These are phyloP conservation scores for Candida ponderosae DNA, from an alignment of 805 yeast genomes.

Conservation along the genomic window DNA sequence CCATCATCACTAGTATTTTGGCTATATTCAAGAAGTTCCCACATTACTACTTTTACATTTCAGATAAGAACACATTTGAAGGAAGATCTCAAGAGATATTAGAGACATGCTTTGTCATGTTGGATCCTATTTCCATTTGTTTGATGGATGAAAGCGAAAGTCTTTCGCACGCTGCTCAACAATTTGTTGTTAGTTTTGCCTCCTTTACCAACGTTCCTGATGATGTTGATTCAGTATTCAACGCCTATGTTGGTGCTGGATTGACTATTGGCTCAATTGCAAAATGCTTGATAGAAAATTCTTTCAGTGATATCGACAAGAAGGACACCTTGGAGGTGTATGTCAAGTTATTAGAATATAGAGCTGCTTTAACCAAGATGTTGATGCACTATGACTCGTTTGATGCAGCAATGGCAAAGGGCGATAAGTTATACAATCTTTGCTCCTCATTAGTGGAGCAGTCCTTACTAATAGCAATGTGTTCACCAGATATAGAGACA, in stretches of 20 bases:
- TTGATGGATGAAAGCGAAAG: constrained; percentile 27
- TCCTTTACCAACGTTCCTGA: constrained; percentile 21
- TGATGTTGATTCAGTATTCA: constrained; percentile 21
- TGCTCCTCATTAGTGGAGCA: constrained; percentile 39
- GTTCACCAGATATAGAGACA: constrained; percentile 42
- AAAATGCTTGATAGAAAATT: constrained; percentile 23
- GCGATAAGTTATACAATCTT: constrained; percentile 21
- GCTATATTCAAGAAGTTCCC: constrained; percentile 26
- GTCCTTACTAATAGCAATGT: constrained; percentile 40
- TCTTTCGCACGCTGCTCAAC: constrained; percentile 26
- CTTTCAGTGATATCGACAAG: constrained; percentile 20
- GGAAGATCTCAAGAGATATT: constrained; percentile 5
- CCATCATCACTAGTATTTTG: constrained; percentile 21
- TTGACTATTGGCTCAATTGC: constrained; percentile 30
- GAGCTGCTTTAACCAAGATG: constrained; percentile 21
- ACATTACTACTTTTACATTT: constrained; percentile 20
- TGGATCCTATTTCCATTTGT: constrained; percentile 31
- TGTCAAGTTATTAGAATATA: constrained; percentile 29
- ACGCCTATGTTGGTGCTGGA: constrained; percentile 30
- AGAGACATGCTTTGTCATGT: neutral
- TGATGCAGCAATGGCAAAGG: constrained; percentile 15
- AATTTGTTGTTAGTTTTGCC: constrained; percentile 27
- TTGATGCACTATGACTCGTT: constrained; percentile 19
- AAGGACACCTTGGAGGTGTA: constrained; percentile 31
- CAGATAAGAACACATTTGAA: neutral